Conservation (phyloP, 2,329 filamentous ascomycete species). For the Fonsecaea monophora region DNA sequence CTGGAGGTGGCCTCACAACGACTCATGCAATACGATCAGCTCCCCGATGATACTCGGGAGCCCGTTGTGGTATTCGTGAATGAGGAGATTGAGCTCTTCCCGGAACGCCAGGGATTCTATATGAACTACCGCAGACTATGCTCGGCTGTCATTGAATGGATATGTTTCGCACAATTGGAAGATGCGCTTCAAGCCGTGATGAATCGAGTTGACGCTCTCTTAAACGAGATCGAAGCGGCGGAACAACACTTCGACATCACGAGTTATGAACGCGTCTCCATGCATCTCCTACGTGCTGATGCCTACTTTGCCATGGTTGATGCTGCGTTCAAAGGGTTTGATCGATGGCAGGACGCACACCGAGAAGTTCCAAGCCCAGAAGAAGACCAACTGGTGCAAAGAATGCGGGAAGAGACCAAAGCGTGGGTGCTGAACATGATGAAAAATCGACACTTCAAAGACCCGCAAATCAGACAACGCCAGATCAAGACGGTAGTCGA, state of each 20-base stretch:
- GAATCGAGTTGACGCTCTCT: constrained; percentile 73
- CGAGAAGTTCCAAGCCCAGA: constrained; percentile 55
- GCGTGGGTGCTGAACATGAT: constrained; percentile 50
- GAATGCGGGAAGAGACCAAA: constrained; percentile 50
- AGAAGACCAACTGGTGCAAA: constrained; percentile 50
- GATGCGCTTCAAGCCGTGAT: constrained; percentile 90
- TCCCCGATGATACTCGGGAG: constrained; percentile 82
- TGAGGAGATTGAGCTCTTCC: constrained; percentile 93
- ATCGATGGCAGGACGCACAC: constrained; percentile 72
- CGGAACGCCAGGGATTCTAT: constrained; percentile 91
- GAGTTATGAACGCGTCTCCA: constrained; percentile 42
- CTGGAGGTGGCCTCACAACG: constrained; percentile 83
- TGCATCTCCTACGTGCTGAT: constrained; percentile 79
- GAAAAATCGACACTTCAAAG: constrained; percentile 58
- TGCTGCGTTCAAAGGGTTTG: constrained; percentile 84
- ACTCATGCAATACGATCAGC: constrained; percentile 83
- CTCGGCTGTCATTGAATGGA: constrained; percentile 81
- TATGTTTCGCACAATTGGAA: constrained; percentile 79
- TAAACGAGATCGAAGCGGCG: constrained; percentile 60
- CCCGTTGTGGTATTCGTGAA: constrained; percentile 80
- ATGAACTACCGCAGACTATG: constrained; percentile 95
- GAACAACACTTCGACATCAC: constrained; percentile 49
- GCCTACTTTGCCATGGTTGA: constrained; percentile 90
- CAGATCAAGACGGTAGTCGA: constrained; percentile 82
- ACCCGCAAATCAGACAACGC: constrained; percentile 82